Base-by-base conservation (phyloP, 495 filamentous ascomycete species). In the Xylaria scruposa region DNA sequence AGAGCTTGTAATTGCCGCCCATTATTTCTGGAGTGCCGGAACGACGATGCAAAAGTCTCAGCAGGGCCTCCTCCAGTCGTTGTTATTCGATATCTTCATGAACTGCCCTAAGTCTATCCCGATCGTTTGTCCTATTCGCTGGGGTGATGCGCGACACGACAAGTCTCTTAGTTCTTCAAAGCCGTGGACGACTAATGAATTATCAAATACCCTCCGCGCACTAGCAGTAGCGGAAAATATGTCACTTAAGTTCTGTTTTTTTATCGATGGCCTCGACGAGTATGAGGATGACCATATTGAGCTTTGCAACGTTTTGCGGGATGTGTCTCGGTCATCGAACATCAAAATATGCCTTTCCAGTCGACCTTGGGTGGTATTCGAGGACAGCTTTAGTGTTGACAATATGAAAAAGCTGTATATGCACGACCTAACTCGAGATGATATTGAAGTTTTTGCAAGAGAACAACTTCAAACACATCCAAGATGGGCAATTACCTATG, bases 21-120 rank as follows among this genome's bases (percentile, higher is more conserved):
- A 49, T 49, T 49, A 49, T 49, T 33, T 29, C 68, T 65, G 58
- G 68, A 74, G 63, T 4, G 46, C 46, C 46, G 46, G 46, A 49
- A 49, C 46, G 17, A n/a, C 46, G 19, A 49, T 49, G 46, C 46
- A 49, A 49, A 49, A 49, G 46, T n/a, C 46, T 8, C 46, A 49
- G 17, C 46, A 49, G 46, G 46, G 46, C 46, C 46, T 49, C 7
- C 46, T 49, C 46, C 46, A 49, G 19, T 49, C 46, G 46, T 49
- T 49, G 46, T 19, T 49, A 49, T 49, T 49, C 46, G 19, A n/a
- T n/a, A 49, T 49, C 46, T 49, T 49, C 6, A 21, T 19, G 8
- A 19, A 49, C 21, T 49, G 17, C 46, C 46, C 46, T 0, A n/a
- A 49, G 46, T 49, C 17, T 19, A n/a, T 49, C 7, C 46, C 17